Percentiles rank a stretch among this genome's conserved stretches.
Conservation (phyloP, 208 protist species). For the Crithidia sp. region DNA sequence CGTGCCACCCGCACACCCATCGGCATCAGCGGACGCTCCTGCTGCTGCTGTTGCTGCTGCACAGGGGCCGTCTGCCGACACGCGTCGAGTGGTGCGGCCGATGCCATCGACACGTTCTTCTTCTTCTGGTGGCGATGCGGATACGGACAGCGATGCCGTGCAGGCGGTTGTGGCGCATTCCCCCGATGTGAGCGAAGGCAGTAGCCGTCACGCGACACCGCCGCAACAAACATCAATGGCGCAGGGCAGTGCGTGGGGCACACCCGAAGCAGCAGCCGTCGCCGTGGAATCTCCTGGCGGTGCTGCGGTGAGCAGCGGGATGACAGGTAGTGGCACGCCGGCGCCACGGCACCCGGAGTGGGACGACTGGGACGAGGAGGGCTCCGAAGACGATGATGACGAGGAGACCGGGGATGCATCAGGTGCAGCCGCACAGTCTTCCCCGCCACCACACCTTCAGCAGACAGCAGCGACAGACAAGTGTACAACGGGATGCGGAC, state of each 20-base stretch:
- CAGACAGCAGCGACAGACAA: too few species aligned
- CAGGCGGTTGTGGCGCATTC: not conserved
- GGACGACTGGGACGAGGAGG: conserved; percentile 40
- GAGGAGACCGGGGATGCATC: not conserved
- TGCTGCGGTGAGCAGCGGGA: not conserved
- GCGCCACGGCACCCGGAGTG: conserved; percentile 19
- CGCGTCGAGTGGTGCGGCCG: too few species aligned
- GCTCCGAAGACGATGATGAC: conserved; percentile 19
- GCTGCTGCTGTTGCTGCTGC: not conserved
- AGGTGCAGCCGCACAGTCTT: not conserved
- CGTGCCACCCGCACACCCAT: not conserved
- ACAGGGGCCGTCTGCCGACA: not conserved
- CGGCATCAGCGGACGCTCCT: not conserved
- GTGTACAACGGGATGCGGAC: too few species aligned
- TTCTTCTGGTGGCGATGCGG: too few species aligned
- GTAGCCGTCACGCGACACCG: not conserved
- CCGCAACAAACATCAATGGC: not conserved
- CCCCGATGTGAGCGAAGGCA: not conserved
- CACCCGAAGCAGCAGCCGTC: not conserved
- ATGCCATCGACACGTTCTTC: too few species aligned
- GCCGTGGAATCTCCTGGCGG: not conserved
- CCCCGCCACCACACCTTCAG: not conserved
- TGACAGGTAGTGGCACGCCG: not conserved
- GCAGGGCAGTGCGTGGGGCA: conserved; percentile 7
- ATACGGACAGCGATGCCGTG: conserved; percentile 8